Percentiles rank a stretch among this genome's conserved stretches.
phyloP scores from a whole-genome alignment of 257 asterid genomes.

The Solanum phureja region DNA sequence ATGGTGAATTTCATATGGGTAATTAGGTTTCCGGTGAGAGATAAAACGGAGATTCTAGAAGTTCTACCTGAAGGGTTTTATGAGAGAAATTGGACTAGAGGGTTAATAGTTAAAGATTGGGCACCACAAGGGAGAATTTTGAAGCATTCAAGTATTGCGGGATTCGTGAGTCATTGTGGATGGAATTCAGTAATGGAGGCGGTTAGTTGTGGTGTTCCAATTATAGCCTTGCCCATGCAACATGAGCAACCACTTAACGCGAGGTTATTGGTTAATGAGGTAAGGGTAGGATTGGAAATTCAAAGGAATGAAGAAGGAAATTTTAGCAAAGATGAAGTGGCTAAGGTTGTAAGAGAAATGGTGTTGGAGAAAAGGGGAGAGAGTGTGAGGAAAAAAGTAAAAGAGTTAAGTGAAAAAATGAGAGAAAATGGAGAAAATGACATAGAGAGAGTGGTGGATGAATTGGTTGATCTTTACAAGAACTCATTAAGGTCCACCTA shows the following conservation, averaged over 20 bases:
- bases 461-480: slow-evolving; percentile 25
- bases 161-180: slow-evolving; percentile 57
- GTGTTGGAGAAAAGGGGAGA: slow-evolving; percentile 25
- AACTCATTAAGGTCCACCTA: background rate
- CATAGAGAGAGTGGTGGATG: slow-evolving; percentile 31
- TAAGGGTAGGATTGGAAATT: slow-evolving; percentile 42
- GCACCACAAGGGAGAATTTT: slow-evolving; percentile 48
- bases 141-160: slow-evolving; percentile 35
- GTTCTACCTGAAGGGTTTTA: slow-evolving; percentile 36
- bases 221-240: slow-evolving; percentile 54
- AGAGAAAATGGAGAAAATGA: slow-evolving; percentile 27
- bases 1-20: slow-evolving; percentile 52
- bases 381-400: slow-evolving; percentile 14
- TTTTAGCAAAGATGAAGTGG: slow-evolving; percentile 32
- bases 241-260: slow-evolving; percentile 62
- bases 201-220: slow-evolving; percentile 34
- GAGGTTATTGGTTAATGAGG: slow-evolving; percentile 33
- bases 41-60: background rate
- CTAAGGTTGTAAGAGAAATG: slow-evolving; percentile 27
- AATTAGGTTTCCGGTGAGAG: slow-evolving; percentile 28
- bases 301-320: slow-evolving; percentile 28
- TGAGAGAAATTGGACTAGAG: slow-evolving; percentile 30
- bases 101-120: slow-evolving; percentile 39
- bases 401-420: slow-evolving; percentile 22
- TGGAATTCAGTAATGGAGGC: slow-evolving; percentile 62